Base-by-base conservation (phyloP, 108 stramenopile species). In the Tribonema minus region DNA sequence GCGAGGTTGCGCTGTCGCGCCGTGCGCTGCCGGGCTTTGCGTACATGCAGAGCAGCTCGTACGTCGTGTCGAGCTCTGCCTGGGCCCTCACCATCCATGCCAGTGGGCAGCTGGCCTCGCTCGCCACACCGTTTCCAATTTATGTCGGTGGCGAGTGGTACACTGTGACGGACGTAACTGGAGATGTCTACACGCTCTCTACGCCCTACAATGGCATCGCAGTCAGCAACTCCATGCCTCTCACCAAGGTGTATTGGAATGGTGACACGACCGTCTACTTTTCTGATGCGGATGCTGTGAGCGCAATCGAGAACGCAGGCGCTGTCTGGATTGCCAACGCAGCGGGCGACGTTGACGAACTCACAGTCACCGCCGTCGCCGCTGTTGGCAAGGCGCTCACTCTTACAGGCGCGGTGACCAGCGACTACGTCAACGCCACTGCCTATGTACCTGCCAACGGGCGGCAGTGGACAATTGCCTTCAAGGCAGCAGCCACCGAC, bases 401-500 rank as follows among this genome's bases (percentile, higher is more conserved):
- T 4, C 62, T 80, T 32, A 61, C 69, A 23, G 79, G 79, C 3
- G 26, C 59, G 23, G 62, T 80, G 6, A 59, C 79, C 3, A 70
- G 68, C 3, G 70, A 80, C 39, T 80, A 80, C 62, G 35, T 54
- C 26, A 67, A 35, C 34, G 37, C 62, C 1, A 38, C 62, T 23
- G 79, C 70, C 23, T 71, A 64, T 35, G 60, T 35, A 34, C 20
- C 27, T 28, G 79, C 70, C 1, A 80, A 71, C 29, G 79, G 79
- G 15, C 70, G 70, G 1, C 34, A n/a, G 20, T 80, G 79, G 79
- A 71, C 70, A 2, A 70, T 80, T 38, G 79, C 79, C 27, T 80
- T 80, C 30, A 80, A 80, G 64, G 38, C 69, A 58, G 69, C 70
- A 1, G 79, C 61, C 15, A n/a, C 27, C 63, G 30, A 64, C 28